phyloP scores from a whole-genome alignment of 371 early-diverging fungal genomes.

The Mucor circinelloides region DNA sequence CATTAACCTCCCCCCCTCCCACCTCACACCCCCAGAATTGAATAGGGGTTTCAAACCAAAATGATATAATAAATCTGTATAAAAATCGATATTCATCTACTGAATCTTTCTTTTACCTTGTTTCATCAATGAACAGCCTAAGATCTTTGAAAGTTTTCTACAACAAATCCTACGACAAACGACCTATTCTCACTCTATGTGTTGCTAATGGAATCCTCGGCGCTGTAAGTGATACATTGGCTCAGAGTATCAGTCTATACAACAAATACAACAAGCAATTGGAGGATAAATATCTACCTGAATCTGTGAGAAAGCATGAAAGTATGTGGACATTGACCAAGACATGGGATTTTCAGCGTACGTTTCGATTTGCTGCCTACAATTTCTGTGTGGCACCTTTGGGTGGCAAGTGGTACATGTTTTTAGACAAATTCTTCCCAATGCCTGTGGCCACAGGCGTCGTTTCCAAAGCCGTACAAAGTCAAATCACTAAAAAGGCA shows the following conservation, averaged over 20 bases:
- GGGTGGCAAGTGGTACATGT: constrained; percentile 73
- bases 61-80: background rate
- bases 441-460: constrained; percentile 33
- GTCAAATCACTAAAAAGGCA: constrained; percentile 15
- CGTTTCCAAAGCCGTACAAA: constrained; percentile 19
- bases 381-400: constrained; percentile 77
- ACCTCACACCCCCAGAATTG: background rate
- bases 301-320: constrained; percentile 24
- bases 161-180: constrained; percentile 50
- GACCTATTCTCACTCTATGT: constrained; percentile 71
- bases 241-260: constrained; percentile 59
- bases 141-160: constrained; percentile 41
- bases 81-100: background rate
- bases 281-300: constrained; percentile 8
- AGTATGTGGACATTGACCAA: constrained; percentile 29
- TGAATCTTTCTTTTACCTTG: background rate
- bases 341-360: constrained; percentile 38
- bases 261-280: constrained; percentile 22
- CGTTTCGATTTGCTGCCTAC: constrained; percentile 68
- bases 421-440: constrained; percentile 71
- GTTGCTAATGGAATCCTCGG: constrained; percentile 74
- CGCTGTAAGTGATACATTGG: constrained; percentile 68
- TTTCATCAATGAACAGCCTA: constrained; percentile 29
- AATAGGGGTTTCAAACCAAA: constrained; percentile 3
- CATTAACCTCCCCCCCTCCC: background rate